Conservation (phyloP, 2,329 filamentous ascomycete species). For the Xylariaceae sp. region DNA sequence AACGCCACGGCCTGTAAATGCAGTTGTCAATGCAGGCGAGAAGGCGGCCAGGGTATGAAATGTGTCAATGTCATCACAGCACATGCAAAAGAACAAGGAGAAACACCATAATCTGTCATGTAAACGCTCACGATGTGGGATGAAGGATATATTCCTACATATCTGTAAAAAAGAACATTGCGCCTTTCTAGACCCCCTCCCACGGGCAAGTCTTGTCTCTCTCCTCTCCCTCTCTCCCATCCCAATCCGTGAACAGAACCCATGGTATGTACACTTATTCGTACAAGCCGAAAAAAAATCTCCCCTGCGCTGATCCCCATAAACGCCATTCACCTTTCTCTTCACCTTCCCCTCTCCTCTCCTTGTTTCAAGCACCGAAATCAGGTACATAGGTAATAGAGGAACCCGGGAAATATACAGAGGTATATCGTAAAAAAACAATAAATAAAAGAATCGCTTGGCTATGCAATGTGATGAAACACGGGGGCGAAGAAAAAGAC, state of each 20-base stretch:
- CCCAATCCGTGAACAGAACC: conserved; percentile 7
- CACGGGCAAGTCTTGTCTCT: neutral
- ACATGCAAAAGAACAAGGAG: neutral
- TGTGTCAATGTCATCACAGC: neutral
- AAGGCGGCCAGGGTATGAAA: neutral
- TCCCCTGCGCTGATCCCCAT: conserved; percentile 12
- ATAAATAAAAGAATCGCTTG: conserved; percentile 7
- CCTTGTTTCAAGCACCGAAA: conserved; percentile 3
- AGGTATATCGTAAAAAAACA: neutral
- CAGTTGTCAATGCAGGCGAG: conserved; percentile 8
- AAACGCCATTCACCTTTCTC: neutral
- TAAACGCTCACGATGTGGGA: conserved; percentile 10
- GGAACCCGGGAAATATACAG: conserved; percentile 7
- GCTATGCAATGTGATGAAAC: conserved; percentile 11
- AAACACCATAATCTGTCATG: too few relatives aligned
- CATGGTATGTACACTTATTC: neutral
- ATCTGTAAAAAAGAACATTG: conserved; percentile 3
- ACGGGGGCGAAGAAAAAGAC: too few relatives aligned
- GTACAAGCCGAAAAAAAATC: conserved; percentile 2
- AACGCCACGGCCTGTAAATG: conserved; percentile 1
- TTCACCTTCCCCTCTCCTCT: neutral
- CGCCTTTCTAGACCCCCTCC: conserved; percentile 1
- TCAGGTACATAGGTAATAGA: too few relatives aligned
- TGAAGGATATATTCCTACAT: conserved; percentile 1
- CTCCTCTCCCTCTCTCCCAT: conserved; percentile 8